phyloP scores from a whole-genome alignment of 2,329 filamentous ascomycete genomes.

The Sporothrix dimorphospora region DNA sequence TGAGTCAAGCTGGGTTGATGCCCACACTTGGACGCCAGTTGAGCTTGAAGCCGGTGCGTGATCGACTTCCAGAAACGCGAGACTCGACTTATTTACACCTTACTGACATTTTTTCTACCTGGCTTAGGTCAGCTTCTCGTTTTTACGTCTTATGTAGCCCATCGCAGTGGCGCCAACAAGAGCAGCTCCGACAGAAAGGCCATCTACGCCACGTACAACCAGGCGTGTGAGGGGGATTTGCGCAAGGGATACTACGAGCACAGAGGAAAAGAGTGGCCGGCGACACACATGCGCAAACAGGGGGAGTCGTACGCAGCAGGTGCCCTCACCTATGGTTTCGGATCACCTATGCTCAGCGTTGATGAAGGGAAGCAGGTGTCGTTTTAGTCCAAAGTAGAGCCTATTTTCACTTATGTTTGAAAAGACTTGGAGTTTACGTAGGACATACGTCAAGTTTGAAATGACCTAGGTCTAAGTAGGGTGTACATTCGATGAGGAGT shows the following conservation, averaged over 20 bases:
- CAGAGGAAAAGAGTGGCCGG: slow-evolving; percentile 23
- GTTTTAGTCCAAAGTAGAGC: background rate
- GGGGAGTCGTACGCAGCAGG: slow-evolving; percentile 24
- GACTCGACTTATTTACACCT: background rate
- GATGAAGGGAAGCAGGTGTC: slow-evolving; percentile 11
- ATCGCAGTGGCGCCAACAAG: slow-evolving; percentile 26
- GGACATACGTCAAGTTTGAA: background rate
- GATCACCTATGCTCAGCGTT: slow-evolving; percentile 27
- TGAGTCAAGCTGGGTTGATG: slow-evolving; percentile 11
- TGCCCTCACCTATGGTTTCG: slow-evolving; percentile 24
- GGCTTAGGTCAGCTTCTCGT: slow-evolving; percentile 24
- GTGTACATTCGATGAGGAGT: too few species aligned
- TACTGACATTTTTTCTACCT: background rate
- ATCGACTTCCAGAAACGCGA: background rate
- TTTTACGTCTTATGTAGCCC: slow-evolving; percentile 25
- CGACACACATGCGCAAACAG: slow-evolving; percentile 27
- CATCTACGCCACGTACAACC: slow-evolving; percentile 27
- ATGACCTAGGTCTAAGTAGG: too few species aligned
- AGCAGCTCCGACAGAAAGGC: slow-evolving; percentile 24
- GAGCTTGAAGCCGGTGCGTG: background rate
- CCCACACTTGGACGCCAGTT: slow-evolving; percentile 11
- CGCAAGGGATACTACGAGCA: slow-evolving; percentile 27
- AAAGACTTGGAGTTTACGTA: background rate
- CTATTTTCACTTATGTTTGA: background rate
- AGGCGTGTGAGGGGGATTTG: slow-evolving; percentile 21